Base-by-base conservation (phyloP, 2,329 filamentous ascomycete species). In the Plenodomus tracheiphilus region DNA sequence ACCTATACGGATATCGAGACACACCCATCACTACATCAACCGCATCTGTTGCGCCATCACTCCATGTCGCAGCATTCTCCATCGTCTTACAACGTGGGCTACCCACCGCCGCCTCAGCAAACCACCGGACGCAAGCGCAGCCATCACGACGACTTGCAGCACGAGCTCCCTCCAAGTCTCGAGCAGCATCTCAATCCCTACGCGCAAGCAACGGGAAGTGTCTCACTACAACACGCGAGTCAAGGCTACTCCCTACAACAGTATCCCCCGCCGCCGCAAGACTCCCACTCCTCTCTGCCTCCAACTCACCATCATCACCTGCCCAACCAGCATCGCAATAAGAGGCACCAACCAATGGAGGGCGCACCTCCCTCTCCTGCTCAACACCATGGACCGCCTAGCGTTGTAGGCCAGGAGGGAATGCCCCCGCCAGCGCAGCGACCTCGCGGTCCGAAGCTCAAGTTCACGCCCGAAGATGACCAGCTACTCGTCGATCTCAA, bases 381-480 rank as follows among this genome's bases (percentile, higher is more conserved):
- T 41, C 69, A 66, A 40, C 68, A 65, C 74, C 84, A 75, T 77
- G 81, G 88, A 8, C 87, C 88, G 25, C 88, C 89, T n/a, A 94
- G 87, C 64, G 86, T 96, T 39, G 90, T 96, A 43, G 91, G 91
- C 36, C 86, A 91, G 68, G 85, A 82, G 37, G 91, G 91, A 41
- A 96, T 96, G 91, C 92, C 92, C 13, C 75, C 82, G 35, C 91
- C 91, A 45, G 91, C 91, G 37, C 83, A 87, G 43, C 79, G 88
- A 61, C 92, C 92, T 9, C 85, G 89, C 51, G 91, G 90, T 2
- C 91, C 91, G 6, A 97, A 96, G 75, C 80, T 96, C 61, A 96
- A 96, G 74, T 97, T 97, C 68, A 96, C 91, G 1, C 85, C 89
- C 9, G 91, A 96, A 71, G 92, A 97, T 69, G 92, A 97, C 72